Evolutionary conservation across 2,329 filamentous ascomycete species (phyloP).

Genomic region (Colletotrichum incanum): DNA sequence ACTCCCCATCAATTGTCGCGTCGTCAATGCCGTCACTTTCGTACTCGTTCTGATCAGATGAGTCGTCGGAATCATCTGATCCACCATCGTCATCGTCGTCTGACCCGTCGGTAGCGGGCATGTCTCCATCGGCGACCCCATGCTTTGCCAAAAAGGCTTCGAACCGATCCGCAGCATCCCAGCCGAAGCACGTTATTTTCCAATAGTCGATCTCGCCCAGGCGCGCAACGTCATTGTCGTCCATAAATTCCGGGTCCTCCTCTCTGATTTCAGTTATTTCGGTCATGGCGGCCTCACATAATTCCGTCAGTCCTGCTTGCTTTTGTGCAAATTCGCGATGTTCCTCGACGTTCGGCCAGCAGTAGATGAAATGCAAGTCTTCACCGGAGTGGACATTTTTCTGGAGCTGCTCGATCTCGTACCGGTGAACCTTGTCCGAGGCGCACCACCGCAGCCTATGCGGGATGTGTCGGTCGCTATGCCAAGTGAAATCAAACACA

Average conservation of each 20-base stretch:
- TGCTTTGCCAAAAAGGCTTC: constrained; percentile 32
- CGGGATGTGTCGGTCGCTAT: constrained; percentile 26
- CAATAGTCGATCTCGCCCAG: constrained; percentile 18
- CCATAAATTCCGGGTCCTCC: constrained; percentile 1
- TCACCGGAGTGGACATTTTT: constrained; percentile 47
- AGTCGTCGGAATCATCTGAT: constrained; percentile 17
- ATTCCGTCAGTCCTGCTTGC: constrained; percentile 21
- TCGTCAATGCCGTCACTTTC: constrained; percentile 60
- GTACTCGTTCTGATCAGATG: constrained; percentile 49
- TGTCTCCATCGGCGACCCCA: not conserved
- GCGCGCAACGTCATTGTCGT: constrained; percentile 2
- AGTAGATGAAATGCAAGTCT: constrained; percentile 48
- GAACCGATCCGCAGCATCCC: constrained; percentile 32
- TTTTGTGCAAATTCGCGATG: constrained; percentile 50
- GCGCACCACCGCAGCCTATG: constrained; percentile 52
- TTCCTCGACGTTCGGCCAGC: constrained; percentile 53
- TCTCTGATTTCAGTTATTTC: constrained; percentile 10
- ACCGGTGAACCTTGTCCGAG: constrained; percentile 49
- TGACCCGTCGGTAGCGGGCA: not conserved
- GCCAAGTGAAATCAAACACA: constrained; percentile 47
- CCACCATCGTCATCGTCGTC: not conserved
- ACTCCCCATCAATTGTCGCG: constrained; percentile 48
- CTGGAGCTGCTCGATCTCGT: constrained; percentile 49
- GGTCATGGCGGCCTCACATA: not conserved
- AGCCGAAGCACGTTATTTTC: constrained; percentile 33